Evolutionary conservation across 2,329 filamentous ascomycete species (phyloP), one percentile per base, ranked within the genome.

Genomic region (Fusarium zealandicum): DNA sequence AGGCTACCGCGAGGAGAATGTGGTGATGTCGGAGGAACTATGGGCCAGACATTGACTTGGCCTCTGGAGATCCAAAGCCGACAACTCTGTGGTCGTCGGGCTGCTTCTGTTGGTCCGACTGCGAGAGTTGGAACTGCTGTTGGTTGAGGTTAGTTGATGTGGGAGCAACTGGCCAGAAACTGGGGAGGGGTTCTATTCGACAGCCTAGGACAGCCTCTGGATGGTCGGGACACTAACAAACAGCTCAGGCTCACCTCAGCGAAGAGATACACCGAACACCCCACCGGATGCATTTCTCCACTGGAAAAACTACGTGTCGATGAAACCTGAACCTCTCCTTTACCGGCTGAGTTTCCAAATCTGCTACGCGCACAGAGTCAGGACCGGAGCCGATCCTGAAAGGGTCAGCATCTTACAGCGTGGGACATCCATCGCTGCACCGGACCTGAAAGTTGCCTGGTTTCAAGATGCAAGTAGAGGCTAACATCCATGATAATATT

Each of bases 291-390:
- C 22, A 25, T 40, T 61, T 61, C 57, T 47, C 58, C 58, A 58
- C 58, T 44, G 30, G 37, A 43, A 54, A 54, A 61, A 50, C 46
- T 37, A 59, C 41, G 44, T 54, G 53, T 42, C 36, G 46, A 54
- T 61, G 58, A 61, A 61, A 61, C 57, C 58, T 30, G 54, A 49
- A 7, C 28, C 40, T 46, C 42, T 51, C 57, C 40, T 54, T 61
- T 61, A 61, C 40, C 40, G 40, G 45, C 44, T 44, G 30, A 45
- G 43, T 61, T 54, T 61, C 40, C 13, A 38, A 58, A 39, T 61
- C 44, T 54, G 32, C 41, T 42, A 58, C 57, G 47, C 53, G 43
- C 47, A 35, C 45, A 61, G 43, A 53, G 57, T n/a, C 5, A 5
- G 49, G 43, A 58, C 48, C 52, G 33, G 54, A 44, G 43, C 56